These are phyloP conservation scores for Tolypocladium endophyticum DNA, from an alignment of 2,329 filamentous ascomycete genomes.

Conservation along the genomic window DNA sequence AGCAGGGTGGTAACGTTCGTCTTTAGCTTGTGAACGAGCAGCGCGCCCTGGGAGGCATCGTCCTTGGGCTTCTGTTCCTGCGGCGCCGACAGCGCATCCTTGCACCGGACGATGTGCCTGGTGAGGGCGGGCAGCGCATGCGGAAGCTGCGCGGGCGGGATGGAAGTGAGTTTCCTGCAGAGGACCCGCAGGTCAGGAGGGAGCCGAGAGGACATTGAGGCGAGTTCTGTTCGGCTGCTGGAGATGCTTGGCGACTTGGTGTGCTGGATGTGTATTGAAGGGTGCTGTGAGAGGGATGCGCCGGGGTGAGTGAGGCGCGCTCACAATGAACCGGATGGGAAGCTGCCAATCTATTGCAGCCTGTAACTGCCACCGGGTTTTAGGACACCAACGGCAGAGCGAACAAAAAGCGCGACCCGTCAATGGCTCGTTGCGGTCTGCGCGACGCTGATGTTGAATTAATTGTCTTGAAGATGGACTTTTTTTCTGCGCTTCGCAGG, in stretches of 20 bases:
- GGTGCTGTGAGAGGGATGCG: background rate
- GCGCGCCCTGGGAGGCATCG: slow-evolving; percentile 49
- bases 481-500: slow-evolving; percentile 11
- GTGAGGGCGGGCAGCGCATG: slow-evolving; percentile 61
- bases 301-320: background rate
- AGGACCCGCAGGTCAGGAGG: slow-evolving; percentile 52
- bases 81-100: slow-evolving; percentile 50
- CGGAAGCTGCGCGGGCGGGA: slow-evolving; percentile 63
- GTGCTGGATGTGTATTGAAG: background rate
- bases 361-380: background rate
- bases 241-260: background rate
- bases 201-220: slow-evolving; percentile 11
- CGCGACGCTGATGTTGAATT: background rate
- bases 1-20: slow-evolving; percentile 68
- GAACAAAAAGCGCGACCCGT: background rate
- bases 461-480: background rate
- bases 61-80: slow-evolving; percentile 51
- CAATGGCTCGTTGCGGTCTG: background rate
- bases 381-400: background rate
- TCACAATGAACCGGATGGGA: background rate
- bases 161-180: slow-evolving; percentile 60
- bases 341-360: background rate
- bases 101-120: slow-evolving; percentile 46
- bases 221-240: background rate
- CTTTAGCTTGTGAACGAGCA: slow-evolving; percentile 74